Base-by-base conservation (phyloP, 1,139 yeast species). In the Hyphopichia pseudoburtonii region DNA sequence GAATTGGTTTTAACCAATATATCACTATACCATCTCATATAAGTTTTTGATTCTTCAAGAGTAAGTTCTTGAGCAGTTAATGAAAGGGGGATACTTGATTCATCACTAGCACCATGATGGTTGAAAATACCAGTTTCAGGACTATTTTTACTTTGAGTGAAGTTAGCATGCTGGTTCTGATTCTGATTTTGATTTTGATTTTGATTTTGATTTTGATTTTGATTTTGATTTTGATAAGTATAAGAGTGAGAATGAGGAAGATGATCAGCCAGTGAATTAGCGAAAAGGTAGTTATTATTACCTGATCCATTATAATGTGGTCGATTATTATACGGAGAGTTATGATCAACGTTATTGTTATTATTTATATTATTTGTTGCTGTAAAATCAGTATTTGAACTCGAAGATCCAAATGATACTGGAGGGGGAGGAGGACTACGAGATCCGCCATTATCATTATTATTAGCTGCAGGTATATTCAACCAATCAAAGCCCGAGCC, bases 1-100 rank as follows among this genome's bases (percentile, higher is more conserved):
- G 76, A 65, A 45, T 75, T 76, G 11, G 75, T 69, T 34, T 86
- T 70, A 11, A 82, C 73, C 32, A 80, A 69, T 12, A 85, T 80
- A 50, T 81, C 83, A 49, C 81, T 79, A 53, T 84, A 85, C 94
- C 94, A 85, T 48, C 92, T 63, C 56, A 83, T 68, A 56, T 85
- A 85, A 0, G 92, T 83, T 49, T 80, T 79, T 3, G 80, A 74
- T 50, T 85, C 94, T 42, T 78, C 80, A 12, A 68, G 64, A 0
- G 87, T 72, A 30, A 85, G 64, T 36, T 83, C 86, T 36, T 74
- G 77, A 1, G 80, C 74, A 1, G 82, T 71, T 17, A 85, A 60
- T 2, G 88, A 78, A 32, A 84, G 60, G 0, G 90, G 88, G 3
- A 80, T 72, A 22, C 64, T 45, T 2, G 50, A 40, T 25, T 50